A percentile compares a stretch with the other conserved stretches of the same genome.
Conservation (phyloP, 208 protist genomes). For the Naegleria lovaniensis region DNA sequence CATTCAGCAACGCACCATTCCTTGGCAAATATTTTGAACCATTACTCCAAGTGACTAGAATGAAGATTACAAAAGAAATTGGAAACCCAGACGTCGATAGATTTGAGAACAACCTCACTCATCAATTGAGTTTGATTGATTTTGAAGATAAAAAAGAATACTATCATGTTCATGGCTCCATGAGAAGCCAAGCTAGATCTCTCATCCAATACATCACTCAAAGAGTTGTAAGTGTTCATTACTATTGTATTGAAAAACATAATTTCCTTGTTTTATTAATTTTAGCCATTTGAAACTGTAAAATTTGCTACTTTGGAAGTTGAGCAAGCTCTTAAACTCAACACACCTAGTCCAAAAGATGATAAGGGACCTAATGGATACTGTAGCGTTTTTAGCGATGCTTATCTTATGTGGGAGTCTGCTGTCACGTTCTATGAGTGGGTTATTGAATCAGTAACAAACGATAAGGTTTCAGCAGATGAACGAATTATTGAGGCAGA, state of each 20-base stretch:
- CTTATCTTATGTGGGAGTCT: slow-evolving; percentile 1
- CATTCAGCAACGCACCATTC: not conserved
- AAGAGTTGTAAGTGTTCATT: too few species aligned
- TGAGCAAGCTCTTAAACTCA: not conserved
- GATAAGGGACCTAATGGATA: not conserved
- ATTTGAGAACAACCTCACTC: not conserved
- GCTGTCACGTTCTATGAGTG: not conserved
- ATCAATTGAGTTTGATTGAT: not conserved
- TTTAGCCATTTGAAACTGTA: not conserved
- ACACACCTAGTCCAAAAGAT: not conserved
- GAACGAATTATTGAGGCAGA: not conserved
- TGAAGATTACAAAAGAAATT: slow-evolving; percentile 6
- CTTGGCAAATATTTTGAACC: not conserved
- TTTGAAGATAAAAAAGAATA: not conserved
- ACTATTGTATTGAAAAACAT: too few species aligned
- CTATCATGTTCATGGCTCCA: not conserved
- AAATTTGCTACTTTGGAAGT: not conserved
- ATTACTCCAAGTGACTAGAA: not conserved
- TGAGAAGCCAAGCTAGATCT: not conserved
- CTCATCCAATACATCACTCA: not conserved
- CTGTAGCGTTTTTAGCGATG: not conserved
- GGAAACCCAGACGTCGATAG: not conserved
- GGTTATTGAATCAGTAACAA: not conserved
- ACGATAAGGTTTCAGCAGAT: not conserved
- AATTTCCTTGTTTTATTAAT: too few species aligned